Base-by-base conservation (phyloP, 306 rosid genomes). In the Canavalia ensiformis region DNA sequence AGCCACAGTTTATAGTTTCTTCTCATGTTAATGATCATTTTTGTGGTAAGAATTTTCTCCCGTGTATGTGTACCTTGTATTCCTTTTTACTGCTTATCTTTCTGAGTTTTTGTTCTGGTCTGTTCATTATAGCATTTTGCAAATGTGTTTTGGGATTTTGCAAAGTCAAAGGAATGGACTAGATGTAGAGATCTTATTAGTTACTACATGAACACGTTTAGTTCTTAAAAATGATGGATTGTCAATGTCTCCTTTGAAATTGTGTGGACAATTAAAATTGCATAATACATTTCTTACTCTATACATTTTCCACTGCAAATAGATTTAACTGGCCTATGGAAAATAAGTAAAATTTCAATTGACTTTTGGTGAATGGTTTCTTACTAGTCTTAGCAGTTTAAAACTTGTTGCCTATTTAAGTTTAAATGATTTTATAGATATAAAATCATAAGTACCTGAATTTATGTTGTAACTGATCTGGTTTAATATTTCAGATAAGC, bases 11-110 rank as follows among this genome's bases (percentile, higher is more conserved):
- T 34, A 84, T 93, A 86, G 90, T 90, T 84, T 90, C 97, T 69
- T 95, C 97, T 69, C 92, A 57, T 8, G 90, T 95, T 85, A 93
- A 95, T 70, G 97, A 95, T 84, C 90, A 12, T 30, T 63, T 90
- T 73, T 95, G 99, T 73, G 99, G 99, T 95, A 85, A 90, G 90
- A 59, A 35, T 65, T 66, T 82, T 59, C 29, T 77, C n/a, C 9
- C n/a, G 5, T 47, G 49, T 55, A 66, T 44, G 42, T 75, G 62
- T 12, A 28, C 28, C 25, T 35, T 8, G 25, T 6, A 55, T 45
- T 59, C 31, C 49, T 5, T 68, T 51, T 42, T 33, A 31, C 47
- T 11, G 45, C 50, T 68, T 68, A 64, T 69, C 57, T 39, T 42
- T 46, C 18, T 39, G 39, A 52, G 73, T 31, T 78, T 39, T 54